Conservation (phyloP, 2,329 filamentous ascomycete genomes). For the Thielaviopsis musarum region DNA sequence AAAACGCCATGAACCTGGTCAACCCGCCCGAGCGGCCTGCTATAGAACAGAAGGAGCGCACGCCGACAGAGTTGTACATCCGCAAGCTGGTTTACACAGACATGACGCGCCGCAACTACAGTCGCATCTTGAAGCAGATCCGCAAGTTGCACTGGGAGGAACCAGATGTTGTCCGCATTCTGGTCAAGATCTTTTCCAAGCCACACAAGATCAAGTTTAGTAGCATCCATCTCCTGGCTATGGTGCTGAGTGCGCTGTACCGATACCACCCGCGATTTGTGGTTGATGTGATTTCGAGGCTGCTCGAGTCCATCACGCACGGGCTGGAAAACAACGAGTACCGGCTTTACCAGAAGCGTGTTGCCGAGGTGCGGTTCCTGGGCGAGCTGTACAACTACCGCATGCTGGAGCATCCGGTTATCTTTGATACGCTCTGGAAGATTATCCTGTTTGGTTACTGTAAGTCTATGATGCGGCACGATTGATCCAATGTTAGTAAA, state of each 20-base stretch:
- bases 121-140: constrained; percentile 85
- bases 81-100: constrained; percentile 87
- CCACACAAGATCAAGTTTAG: constrained; percentile 96
- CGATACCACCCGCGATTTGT: constrained; percentile 86
- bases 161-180: constrained; percentile 58
- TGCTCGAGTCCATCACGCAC: constrained; percentile 73
- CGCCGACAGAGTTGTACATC: constrained; percentile 81
- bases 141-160: constrained; percentile 97
- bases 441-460: constrained; percentile 84
- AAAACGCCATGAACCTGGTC: constrained; percentile 96
- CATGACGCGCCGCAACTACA: constrained; percentile 84
- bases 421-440: constrained; percentile 91
- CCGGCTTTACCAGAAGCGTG: constrained; percentile 85
- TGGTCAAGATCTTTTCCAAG: constrained; percentile 88
- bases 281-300: constrained; percentile 76
- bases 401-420: constrained; percentile 84
- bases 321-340: constrained; percentile 94
- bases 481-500: neutral
- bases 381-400: constrained; percentile 96
- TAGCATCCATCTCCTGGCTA: constrained; percentile 84
- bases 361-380: constrained; percentile 91
- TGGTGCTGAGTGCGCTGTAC: constrained; percentile 74
- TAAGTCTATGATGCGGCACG: constrained; percentile 19
- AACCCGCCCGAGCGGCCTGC: constrained; percentile 86
- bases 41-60: constrained; percentile 91